These are phyloP conservation scores for Trichoderma asperellum DNA, from an alignment of 2,329 filamentous ascomycete species.

Conservation along the genomic window DNA sequence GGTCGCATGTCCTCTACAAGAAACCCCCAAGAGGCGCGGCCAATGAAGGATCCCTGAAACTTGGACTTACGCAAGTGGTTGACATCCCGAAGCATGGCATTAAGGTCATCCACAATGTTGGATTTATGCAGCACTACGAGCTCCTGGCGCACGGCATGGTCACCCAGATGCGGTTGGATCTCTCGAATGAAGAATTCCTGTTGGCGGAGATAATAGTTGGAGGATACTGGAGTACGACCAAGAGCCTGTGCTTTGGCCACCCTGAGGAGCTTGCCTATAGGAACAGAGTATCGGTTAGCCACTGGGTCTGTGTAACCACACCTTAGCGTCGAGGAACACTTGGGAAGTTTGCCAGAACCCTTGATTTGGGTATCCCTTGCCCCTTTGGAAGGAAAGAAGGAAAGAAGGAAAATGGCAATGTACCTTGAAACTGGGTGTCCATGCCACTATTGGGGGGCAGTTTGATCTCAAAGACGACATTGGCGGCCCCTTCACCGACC, in stretches of 20 bases:
- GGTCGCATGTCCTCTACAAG: constrained; percentile 73
- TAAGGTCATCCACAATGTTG: constrained; percentile 51
- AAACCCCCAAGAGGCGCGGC: constrained; percentile 65
- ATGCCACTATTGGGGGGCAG: constrained; percentile 38
- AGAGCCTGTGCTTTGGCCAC: constrained; percentile 45
- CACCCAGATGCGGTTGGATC: constrained; percentile 43
- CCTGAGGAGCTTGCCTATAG: constrained; percentile 44
- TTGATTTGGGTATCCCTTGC: not conserved
- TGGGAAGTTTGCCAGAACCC: not conserved
- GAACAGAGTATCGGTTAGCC: constrained; percentile 5
- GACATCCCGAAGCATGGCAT: constrained; percentile 55
- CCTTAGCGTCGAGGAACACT: not conserved
- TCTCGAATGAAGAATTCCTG: constrained; percentile 43
- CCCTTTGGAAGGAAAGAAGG: too few relatives aligned
- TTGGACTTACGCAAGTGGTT: constrained; percentile 51
- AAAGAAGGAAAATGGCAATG: not conserved
- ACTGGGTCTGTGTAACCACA: constrained; percentile 19
- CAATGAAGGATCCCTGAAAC: constrained; percentile 55
- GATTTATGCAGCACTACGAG: constrained; percentile 44
- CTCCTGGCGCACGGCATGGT: constrained; percentile 44
- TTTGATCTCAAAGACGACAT: constrained; percentile 70
- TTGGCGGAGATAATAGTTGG: constrained; percentile 46
- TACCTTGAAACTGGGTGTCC: constrained; percentile 39
- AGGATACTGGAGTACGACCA: constrained; percentile 41
- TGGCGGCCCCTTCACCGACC: constrained; percentile 73